phyloP scores from a whole-genome alignment of 805 yeast species.

The Teunomyces panamensis region DNA sequence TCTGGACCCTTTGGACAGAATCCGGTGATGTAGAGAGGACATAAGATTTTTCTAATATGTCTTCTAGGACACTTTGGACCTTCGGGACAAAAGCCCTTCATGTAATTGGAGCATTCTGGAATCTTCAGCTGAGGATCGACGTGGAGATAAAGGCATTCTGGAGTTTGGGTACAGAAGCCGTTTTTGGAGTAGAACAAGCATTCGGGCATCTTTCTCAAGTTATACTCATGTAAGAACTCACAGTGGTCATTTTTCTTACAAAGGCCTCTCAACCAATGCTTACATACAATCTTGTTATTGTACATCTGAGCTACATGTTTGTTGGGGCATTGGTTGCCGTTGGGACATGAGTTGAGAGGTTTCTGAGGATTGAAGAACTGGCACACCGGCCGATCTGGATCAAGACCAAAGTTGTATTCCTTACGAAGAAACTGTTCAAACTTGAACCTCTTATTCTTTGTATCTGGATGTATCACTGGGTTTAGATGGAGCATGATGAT shows the following conservation, averaged over 20 bases:
- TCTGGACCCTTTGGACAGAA: slow-evolving; percentile 39
- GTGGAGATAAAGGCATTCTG: slow-evolving; percentile 91
- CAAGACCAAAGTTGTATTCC: slow-evolving; percentile 78
- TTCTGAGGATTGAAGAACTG: slow-evolving; percentile 56
- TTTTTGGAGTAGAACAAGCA: slow-evolving; percentile 82
- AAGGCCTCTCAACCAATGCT: slow-evolving; percentile 96
- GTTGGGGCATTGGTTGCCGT: slow-evolving; percentile 81
- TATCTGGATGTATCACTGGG: slow-evolving; percentile 41
- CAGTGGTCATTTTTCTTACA: slow-evolving; percentile 97
- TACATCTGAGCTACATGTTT: slow-evolving; percentile 67
- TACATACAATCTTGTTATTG: slow-evolving; percentile 74
- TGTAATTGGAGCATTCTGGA: slow-evolving; percentile 84
- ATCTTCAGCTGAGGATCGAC: slow-evolving; percentile 84
- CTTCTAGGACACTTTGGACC: slow-evolving; percentile 85
- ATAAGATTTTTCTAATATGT: slow-evolving; percentile 71
- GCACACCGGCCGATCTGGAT: slow-evolving; percentile 89
- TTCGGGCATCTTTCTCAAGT: slow-evolving; percentile 93
- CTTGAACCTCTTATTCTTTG: slow-evolving; percentile 42
- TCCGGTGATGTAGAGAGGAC: slow-evolving; percentile 82
- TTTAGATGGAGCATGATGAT: slow-evolving; percentile 34
- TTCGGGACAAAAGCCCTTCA: slow-evolving; percentile 85
- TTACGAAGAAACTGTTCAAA: slow-evolving; percentile 81
- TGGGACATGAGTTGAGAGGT: slow-evolving; percentile 70
- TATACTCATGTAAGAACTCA: slow-evolving; percentile 94
- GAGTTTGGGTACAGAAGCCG: slow-evolving; percentile 86